These are phyloP conservation scores for Ceratobasidium theobromae DNA, from an alignment of 1,284 basidiomycete genomes.

Conservation along the genomic window DNA sequence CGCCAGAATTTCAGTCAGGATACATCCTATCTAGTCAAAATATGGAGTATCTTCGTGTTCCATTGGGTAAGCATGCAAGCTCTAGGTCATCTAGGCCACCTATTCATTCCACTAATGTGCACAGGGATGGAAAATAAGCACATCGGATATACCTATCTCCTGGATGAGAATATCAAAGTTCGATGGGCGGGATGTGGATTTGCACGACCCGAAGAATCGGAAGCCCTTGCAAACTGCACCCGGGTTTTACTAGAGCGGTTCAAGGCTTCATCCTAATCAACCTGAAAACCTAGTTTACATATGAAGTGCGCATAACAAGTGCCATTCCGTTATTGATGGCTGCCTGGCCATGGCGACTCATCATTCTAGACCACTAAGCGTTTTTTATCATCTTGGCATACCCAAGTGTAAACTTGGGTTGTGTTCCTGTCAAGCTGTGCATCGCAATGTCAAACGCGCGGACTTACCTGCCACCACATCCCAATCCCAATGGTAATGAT, in stretches of 20 bases:
- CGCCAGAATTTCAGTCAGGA: slow-evolving; percentile 64
- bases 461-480: slow-evolving; percentile 39
- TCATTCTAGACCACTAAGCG: neutral
- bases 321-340: neutral
- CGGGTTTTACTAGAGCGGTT: slow-evolving; percentile 67
- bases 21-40: slow-evolving; percentile 83
- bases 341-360: neutral
- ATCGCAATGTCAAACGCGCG: neutral
- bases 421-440: neutral
- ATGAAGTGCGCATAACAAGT: slow-evolving; percentile 2
- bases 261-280: neutral
- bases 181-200: slow-evolving; percentile 93
- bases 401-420: slow-evolving; percentile 2
- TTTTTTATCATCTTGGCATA: slow-evolving; percentile 5
- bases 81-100: slow-evolving; percentile 39
- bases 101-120: slow-evolving; percentile 51
- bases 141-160: slow-evolving; percentile 90
- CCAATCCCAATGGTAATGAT: slow-evolving; percentile 37
- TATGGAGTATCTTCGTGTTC: slow-evolving; percentile 73
- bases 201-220: slow-evolving; percentile 72
- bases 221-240: slow-evolving; percentile 71
- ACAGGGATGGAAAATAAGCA: slow-evolving; percentile 88
- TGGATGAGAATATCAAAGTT: slow-evolving; percentile 82
- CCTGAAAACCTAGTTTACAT: neutral
- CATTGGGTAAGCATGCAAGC: slow-evolving; percentile 27